A percentile compares a stretch with the other conserved stretches of the same genome.
Evolutionary conservation across 768 basidiomycete species (phyloP).

Genomic region (Calocybe cyanea): DNA sequence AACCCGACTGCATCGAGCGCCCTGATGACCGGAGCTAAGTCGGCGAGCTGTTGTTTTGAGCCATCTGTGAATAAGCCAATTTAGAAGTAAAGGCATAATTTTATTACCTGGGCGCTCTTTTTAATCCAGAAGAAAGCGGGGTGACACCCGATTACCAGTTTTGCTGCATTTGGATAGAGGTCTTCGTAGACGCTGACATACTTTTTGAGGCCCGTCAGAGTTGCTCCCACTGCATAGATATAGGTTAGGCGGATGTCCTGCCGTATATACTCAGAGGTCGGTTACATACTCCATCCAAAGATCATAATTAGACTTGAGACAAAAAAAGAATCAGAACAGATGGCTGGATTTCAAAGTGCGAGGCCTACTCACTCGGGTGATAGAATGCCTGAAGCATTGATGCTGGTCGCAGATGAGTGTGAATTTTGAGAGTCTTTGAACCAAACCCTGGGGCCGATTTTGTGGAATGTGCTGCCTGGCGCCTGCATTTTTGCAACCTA

Average conservation of each 20-base stretch:
- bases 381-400: background rate
- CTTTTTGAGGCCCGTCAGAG: conserved; percentile 41
- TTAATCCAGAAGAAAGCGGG: conserved; percentile 33
- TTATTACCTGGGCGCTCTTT: conserved; percentile 27
- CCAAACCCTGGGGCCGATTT: conserved; percentile 9
- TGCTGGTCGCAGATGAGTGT: background rate
- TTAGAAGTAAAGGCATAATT: background rate
- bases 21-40: conserved; percentile 33
- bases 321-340: background rate
- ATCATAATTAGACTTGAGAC: conserved; percentile 34
- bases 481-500: background rate
- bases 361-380: conserved; percentile 4
- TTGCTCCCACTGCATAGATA: conserved; percentile 37
- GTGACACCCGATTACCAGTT: conserved; percentile 36
- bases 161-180: conserved; percentile 39
- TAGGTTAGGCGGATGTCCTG: conserved; percentile 4
- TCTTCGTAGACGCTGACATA: conserved; percentile 38
- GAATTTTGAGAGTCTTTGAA: background rate
- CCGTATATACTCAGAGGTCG: background rate
- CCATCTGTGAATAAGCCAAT: background rate
- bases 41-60: conserved; percentile 19
- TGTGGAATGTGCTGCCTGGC: background rate
- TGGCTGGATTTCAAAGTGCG: background rate
- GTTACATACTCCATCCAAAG: conserved; percentile 45
- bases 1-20: conserved; percentile 33